phyloP scores from a whole-genome alignment of 2,329 filamentous ascomycete genomes.

The Sordariomycetes sp. region DNA sequence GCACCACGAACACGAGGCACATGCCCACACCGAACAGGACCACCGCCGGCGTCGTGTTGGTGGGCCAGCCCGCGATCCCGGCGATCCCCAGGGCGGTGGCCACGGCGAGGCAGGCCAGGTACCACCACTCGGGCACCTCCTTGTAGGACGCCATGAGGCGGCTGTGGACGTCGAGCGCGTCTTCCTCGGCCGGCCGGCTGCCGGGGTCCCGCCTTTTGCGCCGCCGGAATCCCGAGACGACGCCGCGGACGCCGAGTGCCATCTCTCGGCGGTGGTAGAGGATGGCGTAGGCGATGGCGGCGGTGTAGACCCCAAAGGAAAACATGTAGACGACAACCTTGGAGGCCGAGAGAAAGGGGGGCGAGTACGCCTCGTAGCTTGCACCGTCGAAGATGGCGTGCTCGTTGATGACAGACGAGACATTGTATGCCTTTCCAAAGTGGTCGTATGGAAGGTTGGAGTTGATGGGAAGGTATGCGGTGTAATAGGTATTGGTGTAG shows the following conservation, averaged over 20 bases:
- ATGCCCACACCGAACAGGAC: conserved; percentile 30
- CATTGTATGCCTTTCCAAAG: conserved; percentile 25
- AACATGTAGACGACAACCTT: conserved; percentile 22
- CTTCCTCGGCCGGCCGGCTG: conserved; percentile 4
- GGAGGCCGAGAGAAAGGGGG: conserved; percentile 26
- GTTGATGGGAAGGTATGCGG: conserved; percentile 27
- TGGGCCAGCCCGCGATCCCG: conserved; percentile 26
- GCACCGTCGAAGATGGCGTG: conserved; percentile 22
- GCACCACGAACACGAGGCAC: conserved; percentile 29
- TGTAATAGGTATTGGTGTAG: conserved; percentile 22
- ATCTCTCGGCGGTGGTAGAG: conserved; percentile 29
- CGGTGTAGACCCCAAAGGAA: conserved; percentile 30
- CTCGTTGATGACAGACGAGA: conserved; percentile 20
- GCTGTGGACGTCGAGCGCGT: conserved; percentile 27
- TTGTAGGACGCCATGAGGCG: conserved; percentile 34
- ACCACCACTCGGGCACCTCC: conserved; percentile 39
- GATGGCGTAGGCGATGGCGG: conserved; percentile 25
- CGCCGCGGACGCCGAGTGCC: conserved; percentile 20
- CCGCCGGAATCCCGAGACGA: conserved; percentile 10
- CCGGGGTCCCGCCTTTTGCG: conserved; percentile 15
- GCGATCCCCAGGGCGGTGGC: conserved; percentile 22
- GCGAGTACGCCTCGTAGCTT: conserved; percentile 29
- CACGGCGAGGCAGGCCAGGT: conserved; percentile 18
- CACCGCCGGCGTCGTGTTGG: conserved; percentile 28
- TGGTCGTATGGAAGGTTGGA: conserved; percentile 27